Base-by-base conservation (phyloP, 2,329 filamentous ascomycete species). In the Fusarium tupiense region DNA sequence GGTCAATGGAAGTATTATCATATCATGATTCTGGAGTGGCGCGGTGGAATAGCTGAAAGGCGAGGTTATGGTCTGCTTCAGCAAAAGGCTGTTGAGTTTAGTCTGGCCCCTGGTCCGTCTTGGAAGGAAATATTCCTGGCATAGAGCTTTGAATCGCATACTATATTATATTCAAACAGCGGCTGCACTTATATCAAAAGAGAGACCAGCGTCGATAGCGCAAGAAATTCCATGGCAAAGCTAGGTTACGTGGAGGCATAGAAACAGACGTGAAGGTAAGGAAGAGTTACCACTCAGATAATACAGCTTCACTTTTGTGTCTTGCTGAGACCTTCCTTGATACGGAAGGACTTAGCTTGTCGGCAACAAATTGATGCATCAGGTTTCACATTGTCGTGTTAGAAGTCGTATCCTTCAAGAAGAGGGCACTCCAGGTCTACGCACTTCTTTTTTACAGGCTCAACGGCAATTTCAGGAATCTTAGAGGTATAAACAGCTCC, bases 281-380 rank as follows among this genome's bases (percentile, higher is more conserved):
- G 8, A n/a, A 16, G 1, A 10, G 20, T 6, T n/a, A 16, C 0
- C 14, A 16, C 11, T 10, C 1, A 10, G 8, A n/a, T 1, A 14
- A 10, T 16, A 43, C 40, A n/a, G 14, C 40, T 11, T 43, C 40
- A 6, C 22, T n/a, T 43, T 43, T 16, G 13, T 14, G 5, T 16
- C 40, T n/a, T 9, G 6, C 2, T 10, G 16, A 43, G 13, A 16
- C 22, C 13, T n/a, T n/a, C 16, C 22, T 43, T n/a, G 6, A 17
- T 43, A 43, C 14, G 8, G 9, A 17, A n/a, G 8, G 14, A n/a
- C 41, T 24, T 17, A 4, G 22, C 3, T n/a, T 11, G 11, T 10
- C 6, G 14, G 9, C 17, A n/a, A 14, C 41, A 43, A 6, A 24
- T 17, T n/a, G 6, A 43, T 24, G 3, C 2, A 6, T 17, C 9